These are phyloP conservation scores for Chrysanthemum lavandulifolium DNA, from an alignment of 129 eudicot genomes.

Conservation along the genomic window DNA sequence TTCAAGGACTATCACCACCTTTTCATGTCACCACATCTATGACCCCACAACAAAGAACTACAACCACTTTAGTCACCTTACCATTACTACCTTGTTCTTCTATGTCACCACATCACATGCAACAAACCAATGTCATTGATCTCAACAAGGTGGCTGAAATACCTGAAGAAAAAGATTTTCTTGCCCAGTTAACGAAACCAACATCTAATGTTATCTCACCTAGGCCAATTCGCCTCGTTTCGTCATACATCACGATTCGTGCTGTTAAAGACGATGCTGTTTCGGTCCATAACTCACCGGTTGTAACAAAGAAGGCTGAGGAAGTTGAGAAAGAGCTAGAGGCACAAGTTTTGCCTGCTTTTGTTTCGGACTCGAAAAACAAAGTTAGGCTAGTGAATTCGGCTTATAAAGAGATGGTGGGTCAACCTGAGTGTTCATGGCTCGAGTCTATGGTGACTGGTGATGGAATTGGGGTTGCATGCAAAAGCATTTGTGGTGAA, in stretches of 20 bases:
- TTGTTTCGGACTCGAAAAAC: conserved; percentile 71
- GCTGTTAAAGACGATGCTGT: conserved; percentile 27
- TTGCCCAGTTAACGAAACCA: conserved; percentile 40
- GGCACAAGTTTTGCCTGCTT: conserved; percentile 50
- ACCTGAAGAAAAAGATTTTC: conserved; percentile 59
- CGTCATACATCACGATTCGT: conserved; percentile 48
- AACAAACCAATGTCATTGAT: conserved; percentile 31
- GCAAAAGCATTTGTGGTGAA: conserved; percentile 85
- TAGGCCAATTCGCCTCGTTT: conserved; percentile 47
- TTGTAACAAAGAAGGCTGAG: conserved; percentile 19
- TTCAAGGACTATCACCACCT: conserved; percentile 45
- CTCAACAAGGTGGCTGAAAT: conserved; percentile 44
- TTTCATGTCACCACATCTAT: conserved; percentile 18
- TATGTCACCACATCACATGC: conserved; percentile 22
- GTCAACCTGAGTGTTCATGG: conserved; percentile 89
- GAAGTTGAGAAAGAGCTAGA: conserved; percentile 68
- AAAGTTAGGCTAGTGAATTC: conserved; percentile 69
- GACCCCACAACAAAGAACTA: conserved; percentile 21
- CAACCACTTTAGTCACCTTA: conserved; percentile 42
- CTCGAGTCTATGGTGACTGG: conserved; percentile 40
- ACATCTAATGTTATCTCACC: conserved; percentile 56
- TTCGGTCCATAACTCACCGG: background rate
- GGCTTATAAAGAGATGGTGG: conserved; percentile 77
- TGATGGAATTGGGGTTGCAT: conserved; percentile 31
- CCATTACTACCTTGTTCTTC: conserved; percentile 43